Percentiles rank a stretch among this genome's conserved stretches.
Conservation (phyloP, 129 eudicot species). For the Deinandra increscens region DNA sequence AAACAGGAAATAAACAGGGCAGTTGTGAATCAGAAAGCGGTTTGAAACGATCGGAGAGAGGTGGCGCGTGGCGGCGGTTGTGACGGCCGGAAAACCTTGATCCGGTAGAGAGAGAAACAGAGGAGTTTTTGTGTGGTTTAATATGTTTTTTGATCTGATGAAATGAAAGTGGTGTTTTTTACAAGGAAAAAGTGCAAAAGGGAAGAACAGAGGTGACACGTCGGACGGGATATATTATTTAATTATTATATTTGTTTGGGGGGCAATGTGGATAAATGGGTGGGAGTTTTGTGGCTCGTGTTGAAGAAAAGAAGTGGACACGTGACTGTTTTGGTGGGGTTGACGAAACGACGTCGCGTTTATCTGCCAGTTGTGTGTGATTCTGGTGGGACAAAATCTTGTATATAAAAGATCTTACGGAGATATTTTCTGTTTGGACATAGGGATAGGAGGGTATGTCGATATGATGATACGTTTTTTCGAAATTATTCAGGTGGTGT, state of each 20-base stretch:
- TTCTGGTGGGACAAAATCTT: constrained; percentile 3
- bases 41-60: no score
- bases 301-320: neutral
- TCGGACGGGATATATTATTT: constrained; percentile 5
- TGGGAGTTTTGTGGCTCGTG: no score
- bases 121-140: constrained; percentile 18
- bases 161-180: neutral
- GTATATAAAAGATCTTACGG: no score
- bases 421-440: neutral
- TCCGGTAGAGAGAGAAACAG: neutral
- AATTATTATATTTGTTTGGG: no score
- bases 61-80: neutral
- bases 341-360: constrained; percentile 3
- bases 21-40: no score
- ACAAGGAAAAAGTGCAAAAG: constrained; percentile 25
- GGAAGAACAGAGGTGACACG: constrained; percentile 6
- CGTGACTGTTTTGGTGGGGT: neutral
- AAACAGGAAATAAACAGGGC: neutral
- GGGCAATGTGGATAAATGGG: no score
- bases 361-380: neutral
- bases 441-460: neutral
- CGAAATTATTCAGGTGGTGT: neutral
- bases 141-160: no score
- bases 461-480: neutral
- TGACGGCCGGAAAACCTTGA: neutral